phyloP scores from a whole-genome alignment of 2,329 filamentous ascomycete genomes.

The Aspergillus hortae region DNA sequence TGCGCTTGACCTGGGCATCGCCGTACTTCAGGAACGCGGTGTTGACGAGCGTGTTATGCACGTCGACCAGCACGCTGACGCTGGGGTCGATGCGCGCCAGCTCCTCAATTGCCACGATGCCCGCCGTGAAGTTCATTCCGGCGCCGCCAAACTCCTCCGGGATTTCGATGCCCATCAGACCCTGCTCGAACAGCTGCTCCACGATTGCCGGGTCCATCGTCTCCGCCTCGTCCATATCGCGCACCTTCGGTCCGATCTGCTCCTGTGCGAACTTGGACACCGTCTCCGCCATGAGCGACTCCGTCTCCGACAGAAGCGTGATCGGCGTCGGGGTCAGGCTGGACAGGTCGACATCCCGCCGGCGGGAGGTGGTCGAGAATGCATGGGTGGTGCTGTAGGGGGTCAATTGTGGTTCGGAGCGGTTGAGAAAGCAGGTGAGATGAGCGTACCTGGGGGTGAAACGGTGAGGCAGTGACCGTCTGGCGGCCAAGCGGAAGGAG shows the following conservation, averaged over 20 bases:
- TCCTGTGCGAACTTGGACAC: conserved; percentile 90
- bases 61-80: conserved; percentile 91
- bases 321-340: conserved; percentile 87
- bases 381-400: conserved; percentile 42
- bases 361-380: conserved; percentile 59
- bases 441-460: conserved; percentile 40
- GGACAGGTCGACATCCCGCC: conserved; percentile 61
- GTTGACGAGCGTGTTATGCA: conserved; percentile 97
- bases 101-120: conserved; percentile 96
- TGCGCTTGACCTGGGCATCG: conserved; percentile 71
- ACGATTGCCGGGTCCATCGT: conserved; percentile 84
- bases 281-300: conserved; percentile 81
- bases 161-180: conserved; percentile 95
- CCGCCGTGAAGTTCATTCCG: conserved; percentile 97
- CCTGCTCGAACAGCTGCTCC: conserved; percentile 94
- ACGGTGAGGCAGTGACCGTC: conserved; percentile 34
- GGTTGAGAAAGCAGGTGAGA: background rate
- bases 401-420: conserved; percentile 1
- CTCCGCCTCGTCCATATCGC: conserved; percentile 97
- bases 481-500: conserved; percentile 37
- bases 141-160: conserved; percentile 95
- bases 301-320: conserved; percentile 85
- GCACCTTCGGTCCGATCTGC: conserved; percentile 81
- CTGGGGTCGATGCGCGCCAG: conserved; percentile 89
- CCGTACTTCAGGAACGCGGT: conserved; percentile 86